Conservation (phyloP, 2,329 filamentous ascomycete species). For the Ceratocystis ficicola region DNA sequence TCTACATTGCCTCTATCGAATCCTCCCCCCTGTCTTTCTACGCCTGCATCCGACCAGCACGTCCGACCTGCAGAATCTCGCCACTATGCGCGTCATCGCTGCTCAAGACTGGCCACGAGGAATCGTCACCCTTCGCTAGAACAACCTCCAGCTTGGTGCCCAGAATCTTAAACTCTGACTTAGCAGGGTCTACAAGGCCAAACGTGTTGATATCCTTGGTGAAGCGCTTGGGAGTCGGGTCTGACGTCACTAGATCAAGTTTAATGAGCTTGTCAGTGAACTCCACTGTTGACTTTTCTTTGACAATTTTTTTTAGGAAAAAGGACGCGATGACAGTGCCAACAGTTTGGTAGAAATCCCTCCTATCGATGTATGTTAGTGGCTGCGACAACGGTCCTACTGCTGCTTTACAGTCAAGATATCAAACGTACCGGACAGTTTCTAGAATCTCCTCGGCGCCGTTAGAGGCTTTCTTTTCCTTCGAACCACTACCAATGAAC, state of each 20-base stretch:
- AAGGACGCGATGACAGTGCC: constrained; percentile 77
- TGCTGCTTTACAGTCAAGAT: too few relatives aligned
- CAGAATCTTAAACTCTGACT: constrained; percentile 68
- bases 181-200: constrained; percentile 59
- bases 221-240: constrained; percentile 67
- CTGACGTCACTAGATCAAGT: constrained; percentile 75
- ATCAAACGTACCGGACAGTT: constrained; percentile 52
- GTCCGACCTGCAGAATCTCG: constrained; percentile 82
- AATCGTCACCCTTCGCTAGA: constrained; percentile 57
- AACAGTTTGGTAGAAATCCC: constrained; percentile 91
- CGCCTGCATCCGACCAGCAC: constrained; percentile 46
- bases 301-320: constrained; percentile 95
- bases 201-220: constrained; percentile 62
- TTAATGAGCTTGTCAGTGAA: constrained; percentile 53
- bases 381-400: too few relatives aligned
- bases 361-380: constrained; percentile 27
- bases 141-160: constrained; percentile 81
- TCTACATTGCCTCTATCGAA: background rate
- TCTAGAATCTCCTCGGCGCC: constrained; percentile 62
- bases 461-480: constrained; percentile 37
- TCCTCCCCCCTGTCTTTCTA: background rate
- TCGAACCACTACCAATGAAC: constrained; percentile 67
- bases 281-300: constrained; percentile 58
- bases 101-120: constrained; percentile 74
- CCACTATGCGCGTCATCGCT: constrained; percentile 57